A percentile compares a stretch with the other conserved stretches of the same genome.
Conservation (phyloP, 2,329 filamentous ascomycete genomes). For the Verticillium dahliae region DNA sequence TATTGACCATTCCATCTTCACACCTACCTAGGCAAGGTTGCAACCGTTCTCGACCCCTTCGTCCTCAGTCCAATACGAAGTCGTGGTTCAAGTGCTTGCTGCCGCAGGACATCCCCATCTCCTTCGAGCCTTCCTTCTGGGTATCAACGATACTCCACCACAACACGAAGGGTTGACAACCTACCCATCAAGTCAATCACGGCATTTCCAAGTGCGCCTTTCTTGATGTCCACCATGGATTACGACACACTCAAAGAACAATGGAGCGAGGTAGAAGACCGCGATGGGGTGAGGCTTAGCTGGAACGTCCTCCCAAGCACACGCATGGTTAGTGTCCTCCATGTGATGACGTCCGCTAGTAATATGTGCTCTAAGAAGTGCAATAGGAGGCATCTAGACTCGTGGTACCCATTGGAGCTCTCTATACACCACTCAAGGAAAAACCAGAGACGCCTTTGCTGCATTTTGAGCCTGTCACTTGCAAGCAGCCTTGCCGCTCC, state of each 20-base stretch:
- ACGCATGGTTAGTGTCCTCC: conserved; percentile 66
- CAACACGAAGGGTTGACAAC: no score
- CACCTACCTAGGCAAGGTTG: no score
- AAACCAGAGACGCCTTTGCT: conserved; percentile 83
- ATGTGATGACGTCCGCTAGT: conserved; percentile 80
- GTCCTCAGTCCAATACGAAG: no score
- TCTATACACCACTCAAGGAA: conserved; percentile 95
- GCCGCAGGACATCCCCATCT: no score
- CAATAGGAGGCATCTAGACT: conserved; percentile 82
- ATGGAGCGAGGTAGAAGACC: conserved; percentile 94
- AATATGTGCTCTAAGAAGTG: conserved; percentile 46
- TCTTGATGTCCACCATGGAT: conserved; percentile 54
- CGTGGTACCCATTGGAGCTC: conserved; percentile 90
- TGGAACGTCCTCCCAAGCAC: conserved; percentile 99
- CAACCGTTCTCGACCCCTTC: no score
- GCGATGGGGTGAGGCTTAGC: conserved; percentile 90
- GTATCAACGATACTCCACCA: no score
- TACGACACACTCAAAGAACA: conserved; percentile 91
- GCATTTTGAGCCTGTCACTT: conserved; percentile 93
- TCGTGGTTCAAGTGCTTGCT: no score
- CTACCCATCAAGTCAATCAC: background rate
- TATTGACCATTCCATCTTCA: no score
- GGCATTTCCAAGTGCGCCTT: background rate
- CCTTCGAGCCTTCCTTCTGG: no score
- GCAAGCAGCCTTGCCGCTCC: conserved; percentile 91